These are phyloP conservation scores for Funneliformis caledonium DNA, from an alignment of 371 early-diverging fungal genomes.

Conservation along the genomic window DNA sequence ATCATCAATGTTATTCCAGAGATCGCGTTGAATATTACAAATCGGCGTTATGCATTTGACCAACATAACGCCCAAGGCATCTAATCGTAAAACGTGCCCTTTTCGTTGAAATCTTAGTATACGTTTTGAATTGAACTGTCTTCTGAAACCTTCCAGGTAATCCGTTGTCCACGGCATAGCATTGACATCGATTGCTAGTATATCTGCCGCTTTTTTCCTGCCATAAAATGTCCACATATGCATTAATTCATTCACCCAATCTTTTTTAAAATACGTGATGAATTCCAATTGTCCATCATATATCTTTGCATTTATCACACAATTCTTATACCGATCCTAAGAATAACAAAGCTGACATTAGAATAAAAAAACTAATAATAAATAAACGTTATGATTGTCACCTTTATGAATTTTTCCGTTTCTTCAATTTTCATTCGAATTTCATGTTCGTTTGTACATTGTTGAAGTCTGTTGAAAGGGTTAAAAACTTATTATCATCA, in stretches of 20 bases:
- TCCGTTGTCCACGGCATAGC: background rate
- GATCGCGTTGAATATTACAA: constrained; percentile 1
- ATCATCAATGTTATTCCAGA: background rate
- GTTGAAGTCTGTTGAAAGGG: background rate
- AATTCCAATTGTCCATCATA: constrained; percentile 19
- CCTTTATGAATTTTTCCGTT: background rate
- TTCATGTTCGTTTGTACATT: background rate
- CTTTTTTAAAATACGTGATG: background rate
- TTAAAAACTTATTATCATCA: background rate
- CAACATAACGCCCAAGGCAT: background rate
- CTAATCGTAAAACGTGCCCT: constrained; percentile 3
- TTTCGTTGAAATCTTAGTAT: constrained; percentile 19
- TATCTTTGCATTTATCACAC: background rate
- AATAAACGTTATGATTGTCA: background rate
- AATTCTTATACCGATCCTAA: background rate
- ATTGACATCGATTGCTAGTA: background rate
- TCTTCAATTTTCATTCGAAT: background rate
- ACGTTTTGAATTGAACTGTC: constrained; percentile 2
- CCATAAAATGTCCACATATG: constrained; percentile 9
- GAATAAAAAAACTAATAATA: background rate
- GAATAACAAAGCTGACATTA: background rate
- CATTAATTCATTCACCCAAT: constrained; percentile 5
- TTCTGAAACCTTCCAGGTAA: background rate
- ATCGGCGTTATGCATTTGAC: constrained; percentile 13
- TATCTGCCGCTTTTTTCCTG: background rate